A percentile compares a stretch with the other conserved stretches of the same genome.
phyloP scores from a whole-genome alignment of 345 rosid species.

The Pugionium dolabratum region DNA sequence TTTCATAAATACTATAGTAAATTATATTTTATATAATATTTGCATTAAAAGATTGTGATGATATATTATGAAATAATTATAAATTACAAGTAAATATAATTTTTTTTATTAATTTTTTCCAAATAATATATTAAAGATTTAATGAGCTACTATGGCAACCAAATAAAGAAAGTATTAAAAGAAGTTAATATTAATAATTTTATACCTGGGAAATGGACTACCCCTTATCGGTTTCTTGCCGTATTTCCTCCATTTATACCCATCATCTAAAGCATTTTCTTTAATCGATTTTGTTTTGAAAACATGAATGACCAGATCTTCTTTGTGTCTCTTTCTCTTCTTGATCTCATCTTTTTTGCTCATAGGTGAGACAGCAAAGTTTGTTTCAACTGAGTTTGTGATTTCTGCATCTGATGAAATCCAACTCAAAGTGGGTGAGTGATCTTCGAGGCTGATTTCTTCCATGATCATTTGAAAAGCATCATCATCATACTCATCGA shows the following conservation, averaged over 20 bases:
- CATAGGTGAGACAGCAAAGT: constrained; percentile 11
- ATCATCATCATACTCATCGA: constrained; percentile 19
- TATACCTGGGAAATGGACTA: constrained; percentile 48
- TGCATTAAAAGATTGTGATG: too few species aligned
- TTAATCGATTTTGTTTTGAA: constrained; percentile 31
- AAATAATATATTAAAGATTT: too few species aligned
- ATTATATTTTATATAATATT: too few species aligned
- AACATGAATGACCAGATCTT: constrained; percentile 14
- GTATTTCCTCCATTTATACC: constrained; percentile 53
- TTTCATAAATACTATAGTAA: too few species aligned
- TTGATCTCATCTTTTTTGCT: constrained; percentile 26
- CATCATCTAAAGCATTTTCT: constrained; percentile 43
- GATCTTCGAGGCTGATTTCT: constrained; percentile 28
- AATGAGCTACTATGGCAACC: neutral
- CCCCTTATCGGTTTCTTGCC: constrained; percentile 51
- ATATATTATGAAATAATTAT: too few species aligned
- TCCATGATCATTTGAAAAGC: constrained; percentile 32
- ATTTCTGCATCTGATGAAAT: constrained; percentile 36
- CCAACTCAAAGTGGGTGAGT: constrained; percentile 32
- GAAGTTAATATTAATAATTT: too few species aligned
- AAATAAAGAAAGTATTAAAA: too few species aligned
- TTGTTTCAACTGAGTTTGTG: constrained; percentile 36
- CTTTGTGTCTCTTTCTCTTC: constrained; percentile 36
- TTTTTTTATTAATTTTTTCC: too few species aligned
- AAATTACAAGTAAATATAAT: too few species aligned